Evolutionary conservation across 768 basidiomycete species (phyloP), one percentile per base, ranked within the genome.

Genomic region (Holtermannia corniformis): DNA sequence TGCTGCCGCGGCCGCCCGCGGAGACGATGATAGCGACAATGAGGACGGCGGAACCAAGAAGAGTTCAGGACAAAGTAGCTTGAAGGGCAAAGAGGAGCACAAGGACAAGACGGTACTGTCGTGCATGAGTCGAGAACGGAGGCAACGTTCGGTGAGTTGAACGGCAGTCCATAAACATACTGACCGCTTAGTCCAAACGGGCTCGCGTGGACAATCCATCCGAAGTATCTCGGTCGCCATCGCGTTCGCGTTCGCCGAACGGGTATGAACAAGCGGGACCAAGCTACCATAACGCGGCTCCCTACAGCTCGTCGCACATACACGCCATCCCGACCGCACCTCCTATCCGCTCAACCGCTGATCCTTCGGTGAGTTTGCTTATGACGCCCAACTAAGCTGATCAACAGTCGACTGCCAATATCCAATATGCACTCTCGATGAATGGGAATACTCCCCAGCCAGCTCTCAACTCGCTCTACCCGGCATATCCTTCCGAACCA

Each of bases 1-100:
- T 44, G 66, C 67, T 4, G 68, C 68, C 12, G 62, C 61, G 60
- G 64, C 64, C 12, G 49, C 54, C 28, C 61, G 59, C 23, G 66
- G 55, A n/a, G 70, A 72, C 37, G 65, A 68, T 41, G 64, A 62
- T 21, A 59, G 62, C 25, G 70, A 69, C 16, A 62, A 68, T n/a
- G 65, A 69, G 7, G 69, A 67, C 2, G 63, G 22, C 40, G 44
- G 32, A 26, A n/a, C 37, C 2, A 19, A 40, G 2, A 46, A n/a
- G 4, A 28, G 43, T 21, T 12, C 47, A 19, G 49, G 50, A 7
- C 20, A 22, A 7, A 42, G 51, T 12, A 49, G 27, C 5, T 27
- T 28, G 27, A 45, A 25, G 10, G 47, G 50, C 24, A 46, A 43
- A 14, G 50, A 37, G 12, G 44, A 43, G 5, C 32, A 37, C 32